Evolutionary conservation across 345 rosid species (phyloP).

Genomic region (Mercurialis annua): DNA sequence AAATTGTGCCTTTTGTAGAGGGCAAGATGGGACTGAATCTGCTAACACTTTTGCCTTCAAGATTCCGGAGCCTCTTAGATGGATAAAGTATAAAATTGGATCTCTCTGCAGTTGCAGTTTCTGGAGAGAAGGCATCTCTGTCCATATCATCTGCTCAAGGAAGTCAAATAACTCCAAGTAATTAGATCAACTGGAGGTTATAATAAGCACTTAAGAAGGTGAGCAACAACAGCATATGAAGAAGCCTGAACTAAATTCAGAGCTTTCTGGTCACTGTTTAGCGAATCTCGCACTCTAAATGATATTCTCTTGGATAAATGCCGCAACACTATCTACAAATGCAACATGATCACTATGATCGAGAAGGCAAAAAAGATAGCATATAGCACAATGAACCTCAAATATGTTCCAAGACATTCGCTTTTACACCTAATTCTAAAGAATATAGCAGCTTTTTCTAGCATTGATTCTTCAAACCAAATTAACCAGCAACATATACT

Average conservation of each 20-base stretch:
- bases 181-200: neutral
- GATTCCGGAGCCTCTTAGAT: conserved; percentile 41
- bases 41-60: conserved; percentile 32
- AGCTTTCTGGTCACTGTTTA: neutral
- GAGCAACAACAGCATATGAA: conserved; percentile 1
- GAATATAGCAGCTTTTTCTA: neutral
- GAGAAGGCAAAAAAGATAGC: neutral
- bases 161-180: conserved; percentile 21
- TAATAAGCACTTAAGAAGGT: conserved; percentile 8
- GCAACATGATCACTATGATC: neutral
- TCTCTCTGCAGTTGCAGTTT: conserved; percentile 32
- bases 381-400: neutral
- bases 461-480: neutral
- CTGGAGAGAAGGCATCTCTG: conserved; percentile 32
- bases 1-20: conserved; percentile 51
- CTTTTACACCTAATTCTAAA: neutral
- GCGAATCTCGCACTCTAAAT: neutral
- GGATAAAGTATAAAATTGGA: conserved; percentile 38
- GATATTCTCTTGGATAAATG: neutral
- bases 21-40: conserved; percentile 38
- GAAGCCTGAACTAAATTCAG: neutral
- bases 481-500: too few relatives aligned
- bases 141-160: conserved; percentile 33
- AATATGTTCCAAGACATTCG: neutral
- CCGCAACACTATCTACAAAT: neutral